These are phyloP conservation scores for Bipolaris zeicola DNA, from an alignment of 2,329 filamentous ascomycete species.

Conservation along the genomic window DNA sequence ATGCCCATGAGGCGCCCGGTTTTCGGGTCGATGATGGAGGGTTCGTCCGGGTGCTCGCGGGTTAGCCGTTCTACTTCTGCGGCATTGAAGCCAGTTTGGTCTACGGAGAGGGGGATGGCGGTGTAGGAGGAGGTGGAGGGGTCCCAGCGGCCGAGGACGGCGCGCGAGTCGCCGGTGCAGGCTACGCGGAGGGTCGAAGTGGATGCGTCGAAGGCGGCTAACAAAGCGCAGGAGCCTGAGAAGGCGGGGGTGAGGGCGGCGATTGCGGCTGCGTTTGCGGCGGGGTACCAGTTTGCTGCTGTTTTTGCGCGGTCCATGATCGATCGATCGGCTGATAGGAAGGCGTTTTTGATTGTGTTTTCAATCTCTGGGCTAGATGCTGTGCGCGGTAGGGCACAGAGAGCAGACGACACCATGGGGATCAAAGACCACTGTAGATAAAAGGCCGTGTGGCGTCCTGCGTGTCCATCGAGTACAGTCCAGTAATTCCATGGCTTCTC, in stretches of 20 bases:
- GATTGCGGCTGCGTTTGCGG: constrained; percentile 38
- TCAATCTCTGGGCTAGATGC: constrained; percentile 57
- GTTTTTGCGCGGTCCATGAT: constrained; percentile 53
- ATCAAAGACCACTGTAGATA: constrained; percentile 52
- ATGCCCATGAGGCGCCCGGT: constrained; percentile 66
- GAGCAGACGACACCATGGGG: constrained; percentile 49
- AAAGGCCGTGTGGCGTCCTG: constrained; percentile 53
- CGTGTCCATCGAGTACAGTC: constrained; percentile 59
- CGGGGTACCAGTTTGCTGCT: constrained; percentile 48
- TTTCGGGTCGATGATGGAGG: constrained; percentile 58
- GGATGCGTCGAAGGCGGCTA: constrained; percentile 65
- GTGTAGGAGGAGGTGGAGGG: constrained; percentile 54
- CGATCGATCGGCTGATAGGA: constrained; percentile 63
- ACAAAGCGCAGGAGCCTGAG: constrained; percentile 67
- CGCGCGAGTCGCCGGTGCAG: constrained; percentile 70
- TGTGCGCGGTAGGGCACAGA: constrained; percentile 38
- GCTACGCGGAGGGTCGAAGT: constrained; percentile 64
- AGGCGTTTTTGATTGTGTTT: constrained; percentile 62
- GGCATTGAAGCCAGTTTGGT: constrained; percentile 69
- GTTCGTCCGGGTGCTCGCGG: constrained; percentile 66
- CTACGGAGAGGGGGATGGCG: constrained; percentile 62
- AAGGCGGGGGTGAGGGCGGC: constrained; percentile 47
- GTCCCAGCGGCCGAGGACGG: constrained; percentile 64
- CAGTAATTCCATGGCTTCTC: constrained; percentile 45
- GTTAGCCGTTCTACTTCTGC: constrained; percentile 63